A percentile compares a stretch with the other conserved stretches of the same genome.
phyloP scores from a whole-genome alignment of 352 stramenopile species.

The Albugo laibachii region DNA sequence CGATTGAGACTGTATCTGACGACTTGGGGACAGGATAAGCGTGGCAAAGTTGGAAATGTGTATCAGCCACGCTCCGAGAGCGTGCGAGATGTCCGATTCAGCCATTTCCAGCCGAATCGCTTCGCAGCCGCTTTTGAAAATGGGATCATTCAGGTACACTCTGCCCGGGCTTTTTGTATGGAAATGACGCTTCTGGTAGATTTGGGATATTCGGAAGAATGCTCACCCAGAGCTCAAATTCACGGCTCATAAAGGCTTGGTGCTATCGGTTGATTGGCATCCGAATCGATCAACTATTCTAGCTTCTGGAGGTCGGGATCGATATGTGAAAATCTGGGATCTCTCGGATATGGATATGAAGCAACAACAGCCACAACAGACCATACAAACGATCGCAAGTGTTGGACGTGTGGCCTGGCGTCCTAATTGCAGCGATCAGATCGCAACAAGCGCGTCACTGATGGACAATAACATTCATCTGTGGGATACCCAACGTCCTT shows the following conservation, averaged over 20 bases:
- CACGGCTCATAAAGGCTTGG: constrained; percentile 68
- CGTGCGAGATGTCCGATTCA: constrained; percentile 64
- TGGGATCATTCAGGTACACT: constrained; percentile 42
- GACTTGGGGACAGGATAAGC: constrained; percentile 30
- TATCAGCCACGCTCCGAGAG: constrained; percentile 77
- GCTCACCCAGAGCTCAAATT: constrained; percentile 66
- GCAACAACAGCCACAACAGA: constrained; percentile 45
- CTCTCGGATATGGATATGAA: constrained; percentile 18
- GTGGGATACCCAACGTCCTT: constrained; percentile 69
- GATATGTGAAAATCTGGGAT: constrained; percentile 79
- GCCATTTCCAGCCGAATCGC: constrained; percentile 43
- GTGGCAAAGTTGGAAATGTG: constrained; percentile 43
- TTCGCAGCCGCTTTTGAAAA: constrained; percentile 78
- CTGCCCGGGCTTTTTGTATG: background rate
- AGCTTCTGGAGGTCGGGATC: constrained; percentile 62
- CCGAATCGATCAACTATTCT: constrained; percentile 37
- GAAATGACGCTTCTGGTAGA: constrained; percentile 9
- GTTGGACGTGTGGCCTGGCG: constrained; percentile 64
- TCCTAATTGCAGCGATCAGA: constrained; percentile 55
- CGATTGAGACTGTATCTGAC: background rate
- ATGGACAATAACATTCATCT: constrained; percentile 79
- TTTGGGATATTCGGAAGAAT: constrained; percentile 77
- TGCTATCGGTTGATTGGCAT: constrained; percentile 73
- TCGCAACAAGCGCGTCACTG: constrained; percentile 64
- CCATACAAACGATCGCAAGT: constrained; percentile 72